Base-by-base conservation (phyloP, 2,329 filamentous ascomycete species). In the Colletotrichum eremochloae region DNA sequence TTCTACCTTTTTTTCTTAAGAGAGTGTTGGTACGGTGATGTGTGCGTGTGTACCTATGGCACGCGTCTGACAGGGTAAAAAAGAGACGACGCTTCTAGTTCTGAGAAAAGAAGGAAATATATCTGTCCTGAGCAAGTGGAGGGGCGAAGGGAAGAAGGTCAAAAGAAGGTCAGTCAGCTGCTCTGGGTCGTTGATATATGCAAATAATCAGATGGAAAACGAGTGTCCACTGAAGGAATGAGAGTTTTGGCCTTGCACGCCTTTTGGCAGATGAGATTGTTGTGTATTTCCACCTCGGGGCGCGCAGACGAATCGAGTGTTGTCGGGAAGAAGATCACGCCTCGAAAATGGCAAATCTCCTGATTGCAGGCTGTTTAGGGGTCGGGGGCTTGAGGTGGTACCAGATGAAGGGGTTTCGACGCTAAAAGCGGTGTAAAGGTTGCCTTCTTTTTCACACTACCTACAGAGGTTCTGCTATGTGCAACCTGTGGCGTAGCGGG, bases 341-440 rank as follows among this genome's bases (percentile, higher is more conserved):
- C 64, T 72, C 61, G 56, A 63, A 42, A 57, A 69, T 61, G 64
- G 65, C 65, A 74, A 74, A 74, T 74, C 72, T 72, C 65, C 72
- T 74, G 72, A 73, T 70, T 46, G 40, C 61, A 53, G 69, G 60
- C 61, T 60, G 56, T 42, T 58, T 69, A 58, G 56, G 55, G 63
- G 63, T 53, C 42, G 46, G 65, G 33, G 56, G 29, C 14, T 56
- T 56, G 40, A n/a, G 38, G 40, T 42, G 40, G 56, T 24, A 42
- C 36, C 14, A 15, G 36, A 48, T 55, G 60, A 61, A 65, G 66
- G 66, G 70, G 70, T 70, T 72, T 61, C 36, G 14, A 42, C 14
- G 31, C 38, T 58, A 40, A 42, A 69, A 72, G 62, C 62, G 61
- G 61, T 63, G 62, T 64, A 64, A 64, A 65, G 55, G 36, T 44